A percentile compares a stretch with the other conserved stretches of the same genome.
Evolutionary conservation across 164 flowering plant species (phyloP).

Genomic region (Malania oleifera): DNA sequence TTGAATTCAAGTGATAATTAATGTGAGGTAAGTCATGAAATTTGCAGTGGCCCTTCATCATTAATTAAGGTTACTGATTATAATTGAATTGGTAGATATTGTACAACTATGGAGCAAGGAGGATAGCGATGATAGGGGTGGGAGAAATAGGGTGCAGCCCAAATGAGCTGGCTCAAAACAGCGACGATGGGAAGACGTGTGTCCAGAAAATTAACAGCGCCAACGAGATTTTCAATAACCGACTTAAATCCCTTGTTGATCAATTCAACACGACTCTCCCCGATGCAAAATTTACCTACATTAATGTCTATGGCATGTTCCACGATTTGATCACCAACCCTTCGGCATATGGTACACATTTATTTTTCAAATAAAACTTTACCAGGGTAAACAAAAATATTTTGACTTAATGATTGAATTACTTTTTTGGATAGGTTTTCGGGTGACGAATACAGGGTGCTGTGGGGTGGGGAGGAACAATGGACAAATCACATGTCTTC

Average conservation of each 20-base stretch:
- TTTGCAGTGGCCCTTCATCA: no score
- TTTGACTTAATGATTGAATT: no score
- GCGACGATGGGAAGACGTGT: constrained; percentile 50
- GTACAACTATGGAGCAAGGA: constrained; percentile 78
- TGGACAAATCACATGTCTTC: constrained; percentile 86
- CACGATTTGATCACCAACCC: constrained; percentile 48
- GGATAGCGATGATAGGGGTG: constrained; percentile 64
- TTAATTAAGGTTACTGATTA: no score
- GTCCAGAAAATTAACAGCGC: constrained; percentile 50
- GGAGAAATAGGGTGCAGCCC: constrained; percentile 82
- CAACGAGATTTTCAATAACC: constrained; percentile 43
- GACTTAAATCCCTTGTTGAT: constrained; percentile 37
- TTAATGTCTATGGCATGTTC: constrained; percentile 59
- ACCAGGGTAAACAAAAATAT: background rate
- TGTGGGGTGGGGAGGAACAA: constrained; percentile 93
- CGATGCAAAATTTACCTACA: constrained; percentile 43
- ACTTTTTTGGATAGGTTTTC: constrained; percentile 69
- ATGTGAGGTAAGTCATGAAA: no score
- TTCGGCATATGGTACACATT: constrained; percentile 48
- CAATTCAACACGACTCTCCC: constrained; percentile 29
- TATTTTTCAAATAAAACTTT: no score
- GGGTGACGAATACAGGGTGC: constrained; percentile 64
- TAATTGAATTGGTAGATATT: no score
- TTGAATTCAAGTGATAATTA: no score
- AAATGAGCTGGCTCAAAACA: constrained; percentile 41